Conservation (phyloP, 306 rosid species). For the Acacia confusa region DNA sequence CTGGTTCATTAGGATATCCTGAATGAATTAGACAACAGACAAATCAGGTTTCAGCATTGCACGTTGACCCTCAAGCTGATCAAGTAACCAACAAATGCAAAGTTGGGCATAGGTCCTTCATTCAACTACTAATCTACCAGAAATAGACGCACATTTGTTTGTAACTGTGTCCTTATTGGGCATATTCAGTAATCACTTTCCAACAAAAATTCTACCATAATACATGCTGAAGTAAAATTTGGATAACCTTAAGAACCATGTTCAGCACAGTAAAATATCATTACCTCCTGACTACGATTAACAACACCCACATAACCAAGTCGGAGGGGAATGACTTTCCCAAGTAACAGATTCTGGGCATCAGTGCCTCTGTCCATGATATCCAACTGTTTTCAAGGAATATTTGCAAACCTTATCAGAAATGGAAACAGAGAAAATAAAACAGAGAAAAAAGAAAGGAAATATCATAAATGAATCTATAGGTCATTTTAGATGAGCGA, state of each 20-base stretch:
- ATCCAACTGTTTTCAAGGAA: slow-evolving; percentile 63
- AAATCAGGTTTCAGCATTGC: slow-evolving; percentile 31
- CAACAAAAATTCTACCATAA: slow-evolving; percentile 16
- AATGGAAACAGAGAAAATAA: slow-evolving; percentile 1
- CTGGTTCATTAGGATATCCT: slow-evolving; percentile 83
- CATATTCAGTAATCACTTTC: not conserved
- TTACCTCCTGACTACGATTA: slow-evolving; percentile 99
- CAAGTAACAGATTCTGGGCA: slow-evolving; percentile 91
- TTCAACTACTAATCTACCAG: not conserved
- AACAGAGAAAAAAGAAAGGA: not conserved
- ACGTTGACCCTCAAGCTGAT: slow-evolving; percentile 17
- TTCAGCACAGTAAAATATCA: slow-evolving; percentile 15
- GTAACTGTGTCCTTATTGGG: not conserved
- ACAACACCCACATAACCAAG: slow-evolving; percentile 98
- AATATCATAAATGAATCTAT: not conserved
- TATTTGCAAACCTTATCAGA: slow-evolving; percentile 34
- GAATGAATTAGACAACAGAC: slow-evolving; percentile 39
- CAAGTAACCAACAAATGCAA: slow-evolving; percentile 26
- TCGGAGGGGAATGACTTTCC: slow-evolving; percentile 94
- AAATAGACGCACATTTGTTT: not conserved
- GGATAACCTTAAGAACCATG: slow-evolving; percentile 12
- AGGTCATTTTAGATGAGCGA: slow-evolving; percentile 5
- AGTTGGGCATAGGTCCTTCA: not conserved
- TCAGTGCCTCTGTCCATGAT: slow-evolving; percentile 99
- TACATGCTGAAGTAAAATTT: slow-evolving; percentile 13